Evolutionary conservation across 106 monocot genomes (phyloP), one percentile per base, ranked within the genome.

Genomic region (Dendrobium huoshanense): DNA sequence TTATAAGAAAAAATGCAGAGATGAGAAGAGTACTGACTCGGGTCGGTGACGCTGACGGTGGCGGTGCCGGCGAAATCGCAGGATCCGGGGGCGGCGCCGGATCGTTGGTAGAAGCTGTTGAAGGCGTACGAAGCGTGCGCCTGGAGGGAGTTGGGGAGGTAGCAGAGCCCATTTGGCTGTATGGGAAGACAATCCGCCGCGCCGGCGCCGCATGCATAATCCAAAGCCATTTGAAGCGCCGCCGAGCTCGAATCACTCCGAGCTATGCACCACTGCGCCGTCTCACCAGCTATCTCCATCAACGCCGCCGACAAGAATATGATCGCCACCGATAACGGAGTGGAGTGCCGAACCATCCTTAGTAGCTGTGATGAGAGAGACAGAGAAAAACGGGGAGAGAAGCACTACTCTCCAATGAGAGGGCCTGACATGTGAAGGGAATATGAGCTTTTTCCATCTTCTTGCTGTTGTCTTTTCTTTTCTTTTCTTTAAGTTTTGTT

Each of bases 41-140:
- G 92, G 85, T 92, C 85, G 79, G 89, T 82, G 78, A 86, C 64
- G 58, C 84, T 77, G 85, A 82, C 33, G 79, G 87, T 78, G 83
- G 96, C 96, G 78, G 88, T 77, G 85, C 94, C 96, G 49, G 51
- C 88, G 86, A 96, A 94, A 83, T 96, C 94, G 74, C 96, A 96
- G n/a, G 88, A 77, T 7, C 90, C 90, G 18, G 90, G 83, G 44
- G 86, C 84, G 43, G 67, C 80, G 67, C 67, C 77, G 18, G 88
- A 87, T 11, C 87, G 42, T 88, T 90, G 91, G 84, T 81, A 96
- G 88, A 77, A 92, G 80, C 84, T 83, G 86, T 96, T 96, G 88
- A 92, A 96, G 74, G 94, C 94, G 81, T 90, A 94, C 37, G 94
- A 94, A 18, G 96, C 91, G 80, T 96, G 96, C 5, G 87, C 93